Conservation (phyloP, 1,139 yeast species). For the Pneumocystis jirovecii region DNA sequence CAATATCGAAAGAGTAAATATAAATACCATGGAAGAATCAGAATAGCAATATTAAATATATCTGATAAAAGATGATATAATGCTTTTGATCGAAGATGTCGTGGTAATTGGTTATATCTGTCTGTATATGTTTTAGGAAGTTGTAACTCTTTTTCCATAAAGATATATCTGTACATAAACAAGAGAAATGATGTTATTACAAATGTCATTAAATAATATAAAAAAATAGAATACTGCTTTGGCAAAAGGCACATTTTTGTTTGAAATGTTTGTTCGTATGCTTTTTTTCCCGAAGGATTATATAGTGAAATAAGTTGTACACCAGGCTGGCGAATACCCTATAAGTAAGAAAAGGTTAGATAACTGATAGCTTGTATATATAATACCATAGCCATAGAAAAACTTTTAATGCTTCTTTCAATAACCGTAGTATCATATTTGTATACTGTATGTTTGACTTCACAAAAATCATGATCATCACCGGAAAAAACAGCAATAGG, state of each 20-base stretch:
- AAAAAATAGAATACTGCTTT: constrained; percentile 16
- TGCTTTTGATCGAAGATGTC: neutral
- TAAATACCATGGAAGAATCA: neutral
- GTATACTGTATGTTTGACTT: constrained; percentile 38
- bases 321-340: constrained; percentile 70
- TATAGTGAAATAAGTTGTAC: constrained; percentile 59
- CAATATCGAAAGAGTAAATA: neutral
- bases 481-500: constrained; percentile 74
- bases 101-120: neutral
- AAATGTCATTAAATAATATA: constrained; percentile 5
- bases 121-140: neutral
- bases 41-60: neutral
- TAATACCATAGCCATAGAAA: constrained; percentile 61
- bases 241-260: constrained; percentile 18
- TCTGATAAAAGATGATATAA: neutral
- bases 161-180: neutral
- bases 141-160: neutral
- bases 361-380: neutral
- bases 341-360: neutral
- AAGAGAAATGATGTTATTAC: neutral
- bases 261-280: constrained; percentile 12
- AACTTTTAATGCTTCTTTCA: constrained; percentile 76
- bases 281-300: constrained; percentile 7
- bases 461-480: constrained; percentile 94
- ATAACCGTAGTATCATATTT: constrained; percentile 28